phyloP scores from a whole-genome alignment of 2,329 filamentous ascomycete species.

The Colletotrichum plurivorum region DNA sequence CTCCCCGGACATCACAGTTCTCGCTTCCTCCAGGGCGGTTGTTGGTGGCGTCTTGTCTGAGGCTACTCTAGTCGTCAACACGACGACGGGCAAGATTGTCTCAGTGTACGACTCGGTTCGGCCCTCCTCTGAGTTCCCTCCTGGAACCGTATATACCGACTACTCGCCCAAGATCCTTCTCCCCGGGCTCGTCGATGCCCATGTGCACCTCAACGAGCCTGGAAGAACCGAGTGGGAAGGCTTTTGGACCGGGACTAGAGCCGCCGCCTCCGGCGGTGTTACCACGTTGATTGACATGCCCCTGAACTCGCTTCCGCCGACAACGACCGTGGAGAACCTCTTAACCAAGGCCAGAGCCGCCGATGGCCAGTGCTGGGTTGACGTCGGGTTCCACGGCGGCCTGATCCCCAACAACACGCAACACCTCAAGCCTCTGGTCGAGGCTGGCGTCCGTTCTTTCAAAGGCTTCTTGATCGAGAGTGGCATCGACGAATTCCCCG shows the following conservation, averaged over 20 bases:
- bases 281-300: constrained; percentile 99
- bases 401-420: constrained; percentile 90
- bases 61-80: no score
- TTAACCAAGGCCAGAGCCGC: constrained; percentile 89
- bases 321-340: constrained; percentile 88
- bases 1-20: no score
- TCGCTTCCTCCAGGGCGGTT: no score
- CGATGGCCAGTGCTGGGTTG: constrained; percentile 93
- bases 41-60: no score
- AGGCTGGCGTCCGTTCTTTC: constrained; percentile 92
- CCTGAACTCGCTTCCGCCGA: constrained; percentile 95
- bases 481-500: constrained; percentile 96
- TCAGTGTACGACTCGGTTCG: no score
- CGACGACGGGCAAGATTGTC: no score
- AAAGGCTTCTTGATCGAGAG: constrained; percentile 98
- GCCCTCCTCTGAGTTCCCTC: constrained; percentile 68
- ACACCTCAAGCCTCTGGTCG: constrained; percentile 84
- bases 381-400: constrained; percentile 98
- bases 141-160: constrained; percentile 81
- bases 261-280: constrained; percentile 94
- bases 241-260: constrained; percentile 93
- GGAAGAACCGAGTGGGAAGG: constrained; percentile 98
- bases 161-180: constrained; percentile 88
- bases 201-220: constrained; percentile 97
- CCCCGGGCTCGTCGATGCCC: constrained; percentile 95